Percentiles rank a stretch among this genome's conserved stretches.
phyloP scores from a whole-genome alignment of 2,329 filamentous ascomycete species.

The Biscogniauxia marginata region DNA sequence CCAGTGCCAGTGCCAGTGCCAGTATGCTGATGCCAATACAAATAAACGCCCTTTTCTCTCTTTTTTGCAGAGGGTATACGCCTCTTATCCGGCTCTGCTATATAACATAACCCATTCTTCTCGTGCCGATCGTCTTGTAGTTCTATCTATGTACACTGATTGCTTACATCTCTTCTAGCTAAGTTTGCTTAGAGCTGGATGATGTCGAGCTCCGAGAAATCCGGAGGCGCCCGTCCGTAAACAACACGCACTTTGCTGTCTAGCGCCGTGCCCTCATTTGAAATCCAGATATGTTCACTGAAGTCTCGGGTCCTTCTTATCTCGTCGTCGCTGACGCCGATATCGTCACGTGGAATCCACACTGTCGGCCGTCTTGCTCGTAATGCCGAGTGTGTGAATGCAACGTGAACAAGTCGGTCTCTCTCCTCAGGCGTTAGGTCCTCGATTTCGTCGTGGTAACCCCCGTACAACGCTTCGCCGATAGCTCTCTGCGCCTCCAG shows the following conservation, averaged over 20 bases:
- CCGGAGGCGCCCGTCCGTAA: conserved; percentile 81
- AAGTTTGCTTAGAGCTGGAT: conserved; percentile 63
- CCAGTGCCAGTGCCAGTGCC: neutral
- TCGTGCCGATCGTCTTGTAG: neutral
- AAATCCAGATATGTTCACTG: conserved; percentile 85
- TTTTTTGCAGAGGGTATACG: neutral
- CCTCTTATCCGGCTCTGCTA: neutral
- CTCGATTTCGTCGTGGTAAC: conserved; percentile 89
- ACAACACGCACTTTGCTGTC: conserved; percentile 81
- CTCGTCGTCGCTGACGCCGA: conserved; percentile 91
- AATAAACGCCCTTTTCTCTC: neutral
- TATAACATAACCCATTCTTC: neutral
- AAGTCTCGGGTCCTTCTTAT: conserved; percentile 73
- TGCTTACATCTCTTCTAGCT: conserved; percentile 4
- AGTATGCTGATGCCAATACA: neutral
- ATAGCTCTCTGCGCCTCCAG: conserved; percentile 72
- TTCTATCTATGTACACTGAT: conserved; percentile 17
- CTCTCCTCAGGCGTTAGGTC: conserved; percentile 89
- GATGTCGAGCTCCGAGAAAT: conserved; percentile 84
- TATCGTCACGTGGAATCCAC: conserved; percentile 89
- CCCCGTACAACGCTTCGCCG: conserved; percentile 79
- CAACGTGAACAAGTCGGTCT: conserved; percentile 78
- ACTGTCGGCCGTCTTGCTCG: conserved; percentile 82
- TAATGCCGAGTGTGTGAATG: conserved; percentile 87
- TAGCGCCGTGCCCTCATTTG: conserved; percentile 85